Evolutionary conservation across 2,329 filamentous ascomycete genomes (phyloP).

Genomic region (Ophiostoma ips): DNA sequence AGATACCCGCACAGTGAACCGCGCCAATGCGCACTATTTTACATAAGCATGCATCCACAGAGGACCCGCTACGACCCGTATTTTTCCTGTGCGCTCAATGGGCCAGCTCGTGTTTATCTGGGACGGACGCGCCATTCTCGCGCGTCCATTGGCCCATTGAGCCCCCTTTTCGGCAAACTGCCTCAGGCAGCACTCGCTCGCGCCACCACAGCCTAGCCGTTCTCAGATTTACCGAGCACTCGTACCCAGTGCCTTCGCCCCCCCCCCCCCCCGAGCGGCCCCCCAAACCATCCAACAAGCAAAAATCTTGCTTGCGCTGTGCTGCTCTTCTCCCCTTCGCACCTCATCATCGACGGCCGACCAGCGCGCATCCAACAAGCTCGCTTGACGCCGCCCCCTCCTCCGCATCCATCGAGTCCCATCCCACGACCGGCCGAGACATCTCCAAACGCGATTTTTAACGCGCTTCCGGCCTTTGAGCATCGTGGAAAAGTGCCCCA

Average conservation of each 20-base stretch:
- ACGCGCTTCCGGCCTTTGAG: constrained; percentile 30
- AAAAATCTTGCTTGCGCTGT: constrained; percentile 30
- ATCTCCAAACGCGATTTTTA: constrained; percentile 39
- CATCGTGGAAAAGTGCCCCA: constrained; percentile 22
- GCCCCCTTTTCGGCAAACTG: neutral
- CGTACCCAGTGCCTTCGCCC: neutral
- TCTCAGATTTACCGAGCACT: constrained; percentile 12
- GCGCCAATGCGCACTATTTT: neutral
- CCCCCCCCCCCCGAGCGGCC: no score
- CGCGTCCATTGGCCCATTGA: neutral
- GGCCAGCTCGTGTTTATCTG: neutral
- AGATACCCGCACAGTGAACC: no score
- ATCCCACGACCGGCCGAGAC: constrained; percentile 38
- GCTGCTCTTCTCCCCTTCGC: constrained; percentile 26
- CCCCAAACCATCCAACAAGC: constrained; percentile 33
- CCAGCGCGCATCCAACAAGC: constrained; percentile 46
- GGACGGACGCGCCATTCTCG: neutral
- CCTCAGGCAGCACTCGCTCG: constrained; percentile 8
- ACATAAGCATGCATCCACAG: no score
- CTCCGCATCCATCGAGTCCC: constrained; percentile 44
- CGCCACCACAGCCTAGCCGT: no score
- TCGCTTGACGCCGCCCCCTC: constrained; percentile 40
- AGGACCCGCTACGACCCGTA: neutral
- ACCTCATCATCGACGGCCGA: constrained; percentile 31
- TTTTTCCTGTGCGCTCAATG: neutral